Evolutionary conservation across 805 yeast genomes (phyloP), one percentile per base, ranked within the genome.

Genomic region (Wickerhamiella australiensis): DNA sequence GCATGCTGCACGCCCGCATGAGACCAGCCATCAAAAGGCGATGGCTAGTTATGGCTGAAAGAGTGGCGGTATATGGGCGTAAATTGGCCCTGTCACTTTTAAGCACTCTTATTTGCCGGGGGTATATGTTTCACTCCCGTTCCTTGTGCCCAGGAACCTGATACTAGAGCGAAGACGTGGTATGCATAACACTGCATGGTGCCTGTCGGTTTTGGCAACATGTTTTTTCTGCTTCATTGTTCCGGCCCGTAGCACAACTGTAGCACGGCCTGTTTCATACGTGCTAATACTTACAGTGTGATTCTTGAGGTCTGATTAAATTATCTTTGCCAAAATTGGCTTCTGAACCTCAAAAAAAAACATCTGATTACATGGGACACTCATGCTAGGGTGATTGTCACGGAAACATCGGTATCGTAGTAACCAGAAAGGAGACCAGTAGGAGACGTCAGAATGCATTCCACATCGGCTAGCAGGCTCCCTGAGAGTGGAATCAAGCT

Each of bases 1-100:
- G 49, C 49, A 37, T 17, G 21, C 40, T 29, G 13, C 13, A 21
- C 46, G 38, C 38, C 46, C 7, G 46, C 38, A 29, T 43, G 40
- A 35, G 13, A 9, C 46, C 46, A 29, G 44, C 44, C 44, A 5
- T 17, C 6, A 33, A 33, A 18, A 9, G 21, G n/a, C n/a, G n/a
- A n/a, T n/a, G n/a, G n/a, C n/a, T n/a, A n/a, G n/a, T n/a, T n/a
- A n/a, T n/a, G 33, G 22, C 31, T 5, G 29, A 18, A n/a, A 40
- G 43, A 23, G 31, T 5, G 44, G 33, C 33, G 8, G n/a, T 13
- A n/a, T 12, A 15, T 2, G 18, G 22, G 11, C 20, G 27, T 25
- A 25, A 25, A 3, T 15, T 6, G 20, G 15, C 9, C 3, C 38
- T n/a, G 3, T 15, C 20, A 4, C 13, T 33, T 33, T n/a, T 33